Evolutionary conservation across 176 grass and related monocot species (phyloP).

Genomic region (Oryza punctata): DNA sequence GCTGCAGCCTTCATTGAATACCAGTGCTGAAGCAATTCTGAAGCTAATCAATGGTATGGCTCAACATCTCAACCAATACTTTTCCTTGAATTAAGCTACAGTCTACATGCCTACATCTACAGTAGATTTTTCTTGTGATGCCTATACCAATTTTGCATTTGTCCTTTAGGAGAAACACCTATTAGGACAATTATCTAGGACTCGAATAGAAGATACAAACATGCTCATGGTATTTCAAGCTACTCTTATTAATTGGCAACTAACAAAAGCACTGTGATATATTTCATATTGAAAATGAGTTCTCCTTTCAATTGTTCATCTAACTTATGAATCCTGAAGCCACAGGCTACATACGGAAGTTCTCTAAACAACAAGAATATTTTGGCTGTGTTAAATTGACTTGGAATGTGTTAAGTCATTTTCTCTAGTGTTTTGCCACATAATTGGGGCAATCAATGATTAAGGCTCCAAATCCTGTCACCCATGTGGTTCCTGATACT

Average conservation of each 20-base stretch:
- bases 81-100: background rate
- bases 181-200: background rate
- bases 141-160: background rate
- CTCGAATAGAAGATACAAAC: background rate
- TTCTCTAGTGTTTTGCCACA: background rate
- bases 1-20: constrained; percentile 67
- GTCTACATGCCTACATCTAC: background rate
- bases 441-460: background rate
- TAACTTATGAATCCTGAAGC: constrained; percentile 16
- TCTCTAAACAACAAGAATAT: background rate
- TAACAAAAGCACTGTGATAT: background rate
- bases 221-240: background rate
- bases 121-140: constrained; percentile 11
- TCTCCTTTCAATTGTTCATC: background rate
- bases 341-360: background rate
- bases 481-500: background rate
- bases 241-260: background rate
- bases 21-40: constrained; percentile 57
- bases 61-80: background rate
- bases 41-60: constrained; percentile 58
- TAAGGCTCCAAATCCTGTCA: background rate
- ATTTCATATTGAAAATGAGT: background rate
- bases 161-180: background rate
- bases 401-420: constrained; percentile 14
- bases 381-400: background rate